phyloP scores from a whole-genome alignment of 345 rosid genomes.

The Eucalyptus rudis region DNA sequence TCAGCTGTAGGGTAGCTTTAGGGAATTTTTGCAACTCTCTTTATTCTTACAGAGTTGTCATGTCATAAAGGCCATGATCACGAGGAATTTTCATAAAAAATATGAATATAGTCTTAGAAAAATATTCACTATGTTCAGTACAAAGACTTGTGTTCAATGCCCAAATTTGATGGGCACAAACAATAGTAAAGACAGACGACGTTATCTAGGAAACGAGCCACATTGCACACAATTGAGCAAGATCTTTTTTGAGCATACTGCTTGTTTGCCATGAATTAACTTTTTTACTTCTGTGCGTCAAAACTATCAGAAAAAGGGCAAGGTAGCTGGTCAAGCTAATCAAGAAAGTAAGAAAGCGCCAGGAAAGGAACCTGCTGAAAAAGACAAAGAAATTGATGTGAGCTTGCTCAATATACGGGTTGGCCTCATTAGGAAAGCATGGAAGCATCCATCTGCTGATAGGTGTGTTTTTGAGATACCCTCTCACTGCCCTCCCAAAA shows the following conservation, averaged over 20 bases:
- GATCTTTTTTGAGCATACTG: not conserved
- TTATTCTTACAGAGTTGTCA: not conserved
- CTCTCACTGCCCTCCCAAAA: not conserved
- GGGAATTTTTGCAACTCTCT: not conserved
- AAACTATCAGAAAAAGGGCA: constrained; percentile 34
- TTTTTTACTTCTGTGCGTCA: not conserved
- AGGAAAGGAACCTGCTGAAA: constrained; percentile 38
- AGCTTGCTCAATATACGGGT: constrained; percentile 82
- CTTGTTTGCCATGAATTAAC: not conserved
- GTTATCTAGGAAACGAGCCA: not conserved
- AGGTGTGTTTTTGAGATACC: constrained; percentile 37
- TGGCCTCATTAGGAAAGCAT: constrained; percentile 80
- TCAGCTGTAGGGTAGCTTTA: not conserved
- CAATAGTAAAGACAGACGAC: not conserved
- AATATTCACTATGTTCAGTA: not conserved
- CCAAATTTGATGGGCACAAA: not conserved
- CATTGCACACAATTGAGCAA: not conserved
- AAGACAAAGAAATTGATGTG: constrained; percentile 74
- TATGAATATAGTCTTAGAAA: not conserved
- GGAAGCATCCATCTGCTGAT: constrained; percentile 99
- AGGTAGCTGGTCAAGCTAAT: constrained; percentile 33
- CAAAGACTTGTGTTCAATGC: not conserved
- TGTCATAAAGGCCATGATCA: not conserved
- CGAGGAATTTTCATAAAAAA: not conserved
- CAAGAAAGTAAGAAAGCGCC: constrained; percentile 58